Percentiles rank a stretch among this genome's conserved stretches.
Conservation (phyloP, 73 alveolate species). For the Symbiodinium natans region DNA sequence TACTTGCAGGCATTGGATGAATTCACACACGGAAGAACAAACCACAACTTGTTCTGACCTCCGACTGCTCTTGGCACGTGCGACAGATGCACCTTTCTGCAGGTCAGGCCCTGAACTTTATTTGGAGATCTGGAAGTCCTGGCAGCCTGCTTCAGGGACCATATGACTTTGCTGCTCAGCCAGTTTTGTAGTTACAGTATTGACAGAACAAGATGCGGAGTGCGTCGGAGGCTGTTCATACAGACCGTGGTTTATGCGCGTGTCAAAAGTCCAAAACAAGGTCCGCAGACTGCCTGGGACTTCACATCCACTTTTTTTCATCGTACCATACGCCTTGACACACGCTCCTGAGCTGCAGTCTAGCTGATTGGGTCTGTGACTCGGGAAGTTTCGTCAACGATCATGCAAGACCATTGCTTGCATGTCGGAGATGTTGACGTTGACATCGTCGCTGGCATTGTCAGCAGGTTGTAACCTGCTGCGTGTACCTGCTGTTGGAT, state of each 20-base stretch:
- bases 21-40: too few species aligned
- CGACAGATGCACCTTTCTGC: too few species aligned
- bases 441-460: too few species aligned
- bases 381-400: neutral
- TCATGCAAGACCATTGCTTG: too few species aligned
- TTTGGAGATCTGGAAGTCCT: conserved; percentile 70
- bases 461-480: conserved; percentile 57
- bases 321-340: conserved; percentile 36
- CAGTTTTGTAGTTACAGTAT: conserved; percentile 1
- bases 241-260: neutral
- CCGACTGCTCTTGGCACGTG: too few species aligned
- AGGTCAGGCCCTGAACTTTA: conserved; percentile 54
- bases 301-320: conserved; percentile 66
- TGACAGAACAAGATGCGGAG: too few species aligned
- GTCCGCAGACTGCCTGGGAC: conserved; percentile 42
- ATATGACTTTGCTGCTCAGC: conserved; percentile 19
- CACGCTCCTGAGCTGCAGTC: conserved; percentile 23
- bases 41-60: too few species aligned
- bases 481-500: conserved; percentile 37
- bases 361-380: neutral
- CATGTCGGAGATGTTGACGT: too few species aligned
- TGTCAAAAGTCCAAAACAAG: neutral
- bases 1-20: conserved; percentile 22
- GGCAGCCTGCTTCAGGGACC: conserved; percentile 47
- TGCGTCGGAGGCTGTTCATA: too few species aligned